Evolutionary conservation across 345 rosid species (phyloP).

Genomic region (Raphanus sativus): DNA sequence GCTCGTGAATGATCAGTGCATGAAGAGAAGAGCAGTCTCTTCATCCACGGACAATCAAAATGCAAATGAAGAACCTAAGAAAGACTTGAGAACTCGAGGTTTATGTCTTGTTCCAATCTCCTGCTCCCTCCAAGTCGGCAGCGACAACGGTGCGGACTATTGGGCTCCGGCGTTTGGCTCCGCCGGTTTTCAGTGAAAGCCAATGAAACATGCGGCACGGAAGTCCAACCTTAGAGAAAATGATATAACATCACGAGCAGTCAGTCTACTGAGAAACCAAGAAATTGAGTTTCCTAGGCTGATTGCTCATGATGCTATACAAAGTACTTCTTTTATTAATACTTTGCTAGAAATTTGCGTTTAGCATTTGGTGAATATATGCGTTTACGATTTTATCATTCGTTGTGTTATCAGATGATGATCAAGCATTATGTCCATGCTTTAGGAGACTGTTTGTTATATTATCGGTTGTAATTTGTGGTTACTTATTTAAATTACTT

Average conservation of each 20-base stretch:
- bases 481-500: conserved; percentile 27
- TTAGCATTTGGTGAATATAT: conserved; percentile 17
- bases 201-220: conserved; percentile 7
- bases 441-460: conserved; percentile 26
- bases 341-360: conserved; percentile 20
- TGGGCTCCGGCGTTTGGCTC: conserved; percentile 75
- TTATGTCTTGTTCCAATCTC: conserved; percentile 92
- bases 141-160: conserved; percentile 86
- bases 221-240: conserved; percentile 21
- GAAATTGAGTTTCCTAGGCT: conserved; percentile 60
- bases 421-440: conserved; percentile 25
- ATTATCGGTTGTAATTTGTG: conserved; percentile 31
- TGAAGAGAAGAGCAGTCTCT: conserved; percentile 58
- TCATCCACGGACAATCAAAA: conserved; percentile 40
- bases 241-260: conserved; percentile 97
- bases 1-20: conserved; percentile 62
- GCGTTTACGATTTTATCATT: conserved; percentile 20
- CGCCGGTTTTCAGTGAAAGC: conserved; percentile 57
- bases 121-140: conserved; percentile 81
- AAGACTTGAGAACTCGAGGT: conserved; percentile 89
- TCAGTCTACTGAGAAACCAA: conserved; percentile 70
- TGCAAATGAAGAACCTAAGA: conserved; percentile 49
- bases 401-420: conserved; percentile 16
- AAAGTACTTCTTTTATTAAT: conserved; percentile 24
- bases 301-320: conserved; percentile 99